A percentile compares a stretch with the other conserved stretches of the same genome.
These are phyloP conservation scores for Boletus coccyginus DNA, from an alignment of 768 basidiomycete species.

Conservation along the genomic window DNA sequence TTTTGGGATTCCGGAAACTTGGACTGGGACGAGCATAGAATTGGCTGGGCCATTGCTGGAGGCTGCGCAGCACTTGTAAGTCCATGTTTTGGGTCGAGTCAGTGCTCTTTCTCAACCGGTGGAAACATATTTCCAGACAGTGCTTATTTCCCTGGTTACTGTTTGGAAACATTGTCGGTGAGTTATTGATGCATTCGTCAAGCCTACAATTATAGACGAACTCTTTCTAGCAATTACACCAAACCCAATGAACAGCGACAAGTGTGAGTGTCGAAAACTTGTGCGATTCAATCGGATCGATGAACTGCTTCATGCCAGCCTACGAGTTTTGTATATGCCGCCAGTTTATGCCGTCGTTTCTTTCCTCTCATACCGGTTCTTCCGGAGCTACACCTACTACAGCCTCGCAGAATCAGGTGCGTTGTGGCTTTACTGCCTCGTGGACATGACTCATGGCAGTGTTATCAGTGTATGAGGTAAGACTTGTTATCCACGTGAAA, in stretches of 20 bases:
- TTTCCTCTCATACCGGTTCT: constrained; percentile 84
- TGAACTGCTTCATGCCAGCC: constrained; percentile 33
- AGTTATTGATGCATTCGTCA: constrained; percentile 17
- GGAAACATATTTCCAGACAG: constrained; percentile 41
- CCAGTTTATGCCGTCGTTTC: constrained; percentile 78
- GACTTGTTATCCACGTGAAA: constrained; percentile 9
- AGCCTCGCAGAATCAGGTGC: constrained; percentile 48
- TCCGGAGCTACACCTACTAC: constrained; percentile 72
- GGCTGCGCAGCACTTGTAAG: constrained; percentile 55
- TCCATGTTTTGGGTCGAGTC: constrained; percentile 3
- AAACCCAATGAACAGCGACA: constrained; percentile 75
- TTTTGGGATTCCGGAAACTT: constrained; percentile 58
- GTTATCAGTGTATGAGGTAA: constrained; percentile 63
- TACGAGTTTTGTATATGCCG: constrained; percentile 86
- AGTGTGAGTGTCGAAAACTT: constrained; percentile 47
- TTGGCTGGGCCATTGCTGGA: constrained; percentile 75
- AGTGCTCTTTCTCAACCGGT: background rate
- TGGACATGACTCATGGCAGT: constrained; percentile 26
- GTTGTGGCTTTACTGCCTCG: constrained; percentile 15
- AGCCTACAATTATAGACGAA: background rate
- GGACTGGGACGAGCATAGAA: constrained; percentile 61
- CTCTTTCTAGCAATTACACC: constrained; percentile 59
- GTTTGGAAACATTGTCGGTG: constrained; percentile 65
- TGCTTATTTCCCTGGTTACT: constrained; percentile 55
- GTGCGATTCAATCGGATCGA: background rate